Percentiles rank a stretch among this genome's conserved stretches.
These are phyloP conservation scores for Panellus pusillus DNA, from an alignment of 768 basidiomycete species.

Conservation along the genomic window DNA sequence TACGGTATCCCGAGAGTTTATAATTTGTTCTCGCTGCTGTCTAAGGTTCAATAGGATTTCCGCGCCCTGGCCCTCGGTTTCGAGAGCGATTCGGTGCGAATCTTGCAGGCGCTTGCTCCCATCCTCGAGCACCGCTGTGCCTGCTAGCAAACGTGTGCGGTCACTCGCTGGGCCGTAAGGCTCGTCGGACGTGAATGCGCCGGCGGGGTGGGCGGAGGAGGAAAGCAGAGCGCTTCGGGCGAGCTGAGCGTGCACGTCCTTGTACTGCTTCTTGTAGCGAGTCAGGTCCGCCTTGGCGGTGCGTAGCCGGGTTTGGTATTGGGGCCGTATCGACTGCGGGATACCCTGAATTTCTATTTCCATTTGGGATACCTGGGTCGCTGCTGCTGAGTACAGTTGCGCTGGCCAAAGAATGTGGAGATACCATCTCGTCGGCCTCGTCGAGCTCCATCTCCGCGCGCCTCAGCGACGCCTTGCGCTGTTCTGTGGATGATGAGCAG, in stretches of 20 bases:
- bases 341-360: conserved; percentile 97
- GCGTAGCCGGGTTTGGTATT: conserved; percentile 75
- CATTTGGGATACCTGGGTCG: conserved; percentile 90
- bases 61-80: conserved; percentile 95
- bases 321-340: conserved; percentile 76
- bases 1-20: conserved; percentile 89
- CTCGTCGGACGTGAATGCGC: conserved; percentile 65
- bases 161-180: conserved; percentile 73
- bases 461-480: conserved; percentile 75
- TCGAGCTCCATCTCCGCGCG: conserved; percentile 94
- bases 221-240: conserved; percentile 80
- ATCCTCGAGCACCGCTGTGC: conserved; percentile 78
- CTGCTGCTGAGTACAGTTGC: background rate
- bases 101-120: conserved; percentile 85
- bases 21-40: conserved; percentile 90
- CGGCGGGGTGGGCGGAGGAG: conserved; percentile 39
- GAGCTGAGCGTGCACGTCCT: conserved; percentile 67
- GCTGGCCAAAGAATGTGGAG: conserved; percentile 17
- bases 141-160: conserved; percentile 76
- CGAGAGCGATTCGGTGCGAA: conserved; percentile 87
- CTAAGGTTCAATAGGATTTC: conserved; percentile 87
- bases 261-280: conserved; percentile 77
- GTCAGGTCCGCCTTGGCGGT: conserved; percentile 73
- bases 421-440: conserved; percentile 96
- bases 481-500: conserved; percentile 49